Conservation (phyloP, 306 rosid genomes). For the Arachis hypogaea region DNA sequence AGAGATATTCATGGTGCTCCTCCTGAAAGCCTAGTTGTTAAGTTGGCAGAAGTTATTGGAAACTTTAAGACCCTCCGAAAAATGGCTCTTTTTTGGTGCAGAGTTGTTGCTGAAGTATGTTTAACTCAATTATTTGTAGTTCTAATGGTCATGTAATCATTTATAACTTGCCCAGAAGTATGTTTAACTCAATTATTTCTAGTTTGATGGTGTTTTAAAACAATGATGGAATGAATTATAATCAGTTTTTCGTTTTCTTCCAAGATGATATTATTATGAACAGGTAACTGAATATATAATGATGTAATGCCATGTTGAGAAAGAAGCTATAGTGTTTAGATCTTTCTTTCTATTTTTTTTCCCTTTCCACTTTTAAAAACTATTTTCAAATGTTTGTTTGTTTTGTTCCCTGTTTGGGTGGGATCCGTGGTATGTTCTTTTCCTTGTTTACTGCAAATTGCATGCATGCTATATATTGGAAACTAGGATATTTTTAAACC, state of each 20-base stretch:
- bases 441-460: neutral
- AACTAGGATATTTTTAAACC: conserved; percentile 10
- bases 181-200: no score
- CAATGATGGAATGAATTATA: conserved; percentile 18
- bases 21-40: conserved; percentile 81
- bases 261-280: neutral
- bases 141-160: neutral
- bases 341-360: neutral
- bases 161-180: conserved; percentile 20
- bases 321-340: neutral
- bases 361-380: neutral
- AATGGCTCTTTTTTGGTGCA: conserved; percentile 92
- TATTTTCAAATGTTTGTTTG: neutral
- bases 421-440: neutral
- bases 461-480: conserved; percentile 4
- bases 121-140: conserved; percentile 32
- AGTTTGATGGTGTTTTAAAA: conserved; percentile 20
- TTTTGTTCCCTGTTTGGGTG: neutral
- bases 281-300: neutral
- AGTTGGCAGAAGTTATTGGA: conserved; percentile 90
- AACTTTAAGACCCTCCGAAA: conserved; percentile 67
- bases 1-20: conserved; percentile 96
- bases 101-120: conserved; percentile 82
- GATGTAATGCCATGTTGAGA: conserved; percentile 28
- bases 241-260: conserved; percentile 6